Percentiles rank a stretch among this genome's conserved stretches.
These are phyloP conservation scores for Haematococcus sp. DNA, from an alignment of 139 green algal genomes.

Conservation along the genomic window DNA sequence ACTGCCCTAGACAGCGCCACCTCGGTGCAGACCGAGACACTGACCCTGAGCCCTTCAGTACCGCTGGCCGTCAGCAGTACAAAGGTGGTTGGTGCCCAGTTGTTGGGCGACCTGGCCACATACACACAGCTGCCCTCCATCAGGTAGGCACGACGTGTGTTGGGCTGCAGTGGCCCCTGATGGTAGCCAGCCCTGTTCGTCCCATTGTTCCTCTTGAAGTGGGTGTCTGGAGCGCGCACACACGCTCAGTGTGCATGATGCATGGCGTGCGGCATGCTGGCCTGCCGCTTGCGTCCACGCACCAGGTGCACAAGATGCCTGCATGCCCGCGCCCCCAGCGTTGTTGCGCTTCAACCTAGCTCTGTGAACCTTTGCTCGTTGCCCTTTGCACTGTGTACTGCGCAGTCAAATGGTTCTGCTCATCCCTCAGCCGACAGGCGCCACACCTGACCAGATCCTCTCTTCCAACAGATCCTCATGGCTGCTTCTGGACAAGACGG, in stretches of 20 bases:
- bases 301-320: too few species aligned
- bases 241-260: too few species aligned
- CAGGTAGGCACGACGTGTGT: slow-evolving; percentile 40
- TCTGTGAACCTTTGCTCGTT: neutral
- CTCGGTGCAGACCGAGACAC: slow-evolving; percentile 16
- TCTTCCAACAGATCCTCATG: slow-evolving; percentile 55
- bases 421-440: slow-evolving; percentile 38
- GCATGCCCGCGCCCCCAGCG: too few species aligned
- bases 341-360: too few species aligned
- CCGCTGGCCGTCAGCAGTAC: slow-evolving; percentile 33
- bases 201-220: too few species aligned
- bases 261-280: too few species aligned
- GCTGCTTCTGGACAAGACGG: slow-evolving; percentile 68
- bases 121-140: slow-evolving; percentile 68
- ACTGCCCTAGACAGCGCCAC: neutral
- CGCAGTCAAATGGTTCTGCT: slow-evolving; percentile 53
- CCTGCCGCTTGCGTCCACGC: too few species aligned
- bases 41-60: slow-evolving; percentile 59
- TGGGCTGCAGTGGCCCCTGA: too few species aligned
- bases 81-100: slow-evolving; percentile 42
- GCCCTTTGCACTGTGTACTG: neutral
- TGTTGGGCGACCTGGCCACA: slow-evolving; percentile 74
- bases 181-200: too few species aligned
- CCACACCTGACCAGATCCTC: slow-evolving; percentile 29
- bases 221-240: too few species aligned